phyloP scores from a whole-genome alignment of 805 yeast genomes.

The Zygotorulaspora sp. region DNA sequence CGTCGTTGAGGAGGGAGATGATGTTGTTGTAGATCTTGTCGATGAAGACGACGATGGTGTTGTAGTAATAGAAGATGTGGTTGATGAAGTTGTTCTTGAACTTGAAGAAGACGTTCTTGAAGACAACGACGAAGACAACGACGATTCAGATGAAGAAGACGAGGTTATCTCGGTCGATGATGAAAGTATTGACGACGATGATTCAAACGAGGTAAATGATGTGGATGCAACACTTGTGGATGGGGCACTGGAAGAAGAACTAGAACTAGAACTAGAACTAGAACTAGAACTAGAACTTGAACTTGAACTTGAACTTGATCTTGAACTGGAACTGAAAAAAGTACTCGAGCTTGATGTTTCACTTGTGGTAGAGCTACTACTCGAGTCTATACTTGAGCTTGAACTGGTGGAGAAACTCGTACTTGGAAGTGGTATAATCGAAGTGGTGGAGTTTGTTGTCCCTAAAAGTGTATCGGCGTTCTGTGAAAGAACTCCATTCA shows the following conservation, averaged over 20 bases:
- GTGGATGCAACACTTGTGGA: slow-evolving; percentile 16
- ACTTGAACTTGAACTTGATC: slow-evolving; percentile 4
- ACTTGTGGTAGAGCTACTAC: too few relatives aligned
- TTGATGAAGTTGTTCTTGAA: slow-evolving; percentile 8
- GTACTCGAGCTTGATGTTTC: too few relatives aligned
- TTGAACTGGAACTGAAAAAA: neutral
- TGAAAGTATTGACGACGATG: slow-evolving; percentile 7
- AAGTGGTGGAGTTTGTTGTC: neutral
- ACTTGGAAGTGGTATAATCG: slow-evolving; percentile 1
- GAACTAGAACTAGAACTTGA: slow-evolving; percentile 7
- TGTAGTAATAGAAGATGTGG: slow-evolving; percentile 7
- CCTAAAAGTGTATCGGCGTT: neutral
- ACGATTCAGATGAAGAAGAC: slow-evolving; percentile 2
- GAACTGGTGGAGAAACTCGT: slow-evolving; percentile 5
- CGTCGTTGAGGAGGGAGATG: slow-evolving; percentile 5
- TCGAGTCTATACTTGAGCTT: neutral
- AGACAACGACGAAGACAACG: slow-evolving; percentile 5
- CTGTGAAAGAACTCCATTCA: slow-evolving; percentile 1
- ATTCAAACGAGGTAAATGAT: slow-evolving; percentile 9
- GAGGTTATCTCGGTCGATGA: too few relatives aligned
- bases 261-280: slow-evolving; percentile 6
- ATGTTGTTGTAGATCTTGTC: slow-evolving; percentile 7
- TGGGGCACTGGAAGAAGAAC: slow-evolving; percentile 9
- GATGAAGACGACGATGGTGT: slow-evolving; percentile 5
- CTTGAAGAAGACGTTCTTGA: slow-evolving; percentile 8